Evolutionary conservation across 2,329 filamentous ascomycete genomes (phyloP), one percentile per base, ranked within the genome.

Genomic region (Aspergillus texensis): DNA sequence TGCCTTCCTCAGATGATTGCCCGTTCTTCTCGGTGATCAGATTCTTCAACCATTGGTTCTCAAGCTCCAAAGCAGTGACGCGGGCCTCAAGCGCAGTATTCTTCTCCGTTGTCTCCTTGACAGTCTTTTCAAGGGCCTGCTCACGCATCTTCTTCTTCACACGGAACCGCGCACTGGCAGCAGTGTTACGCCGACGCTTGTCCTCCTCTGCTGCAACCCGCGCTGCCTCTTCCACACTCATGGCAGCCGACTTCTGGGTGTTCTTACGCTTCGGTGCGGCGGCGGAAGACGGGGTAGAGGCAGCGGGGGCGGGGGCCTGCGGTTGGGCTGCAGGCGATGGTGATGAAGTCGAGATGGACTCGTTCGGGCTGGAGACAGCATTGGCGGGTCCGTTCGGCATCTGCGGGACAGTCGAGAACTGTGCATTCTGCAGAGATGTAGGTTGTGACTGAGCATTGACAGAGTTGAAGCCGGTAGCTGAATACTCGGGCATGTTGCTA

Each of bases 91-190:
- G 84, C 21, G 83, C 82, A 21, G 86, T 83, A 58, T 94, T 91
- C 80, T 93, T 93, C 53, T 95, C 91, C 32, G 87, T 87, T 80
- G 94, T 91, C 70, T 96, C 93, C 78, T 93, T 93, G 71, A 92
- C 89, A 4, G 88, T 90, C 73, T 88, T 88, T 78, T 94, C 92
- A 58, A 96, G 87, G 10, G 91, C 90, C 78, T 94, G 91, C 82
- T 96, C 93, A 57, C 93, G 90, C 81, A 95, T 92, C 87, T 96
- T 96, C 89, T 96, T 96, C 88, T 96, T 96, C 76, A 95, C 88
- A 64, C 93, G 90, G 85, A 96, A 96, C 57, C 93, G 90, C 21
- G 93, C 93, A 68, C 90, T 93, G 61, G 93, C 93, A 36, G 93
- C 93, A 2, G 93, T 96, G 81, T 96, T 96, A 65, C 93, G 89